Percentiles rank a stretch among this genome's conserved stretches.
Conservation (phyloP, 305 asterid species). For the Fraxinus albicans region DNA sequence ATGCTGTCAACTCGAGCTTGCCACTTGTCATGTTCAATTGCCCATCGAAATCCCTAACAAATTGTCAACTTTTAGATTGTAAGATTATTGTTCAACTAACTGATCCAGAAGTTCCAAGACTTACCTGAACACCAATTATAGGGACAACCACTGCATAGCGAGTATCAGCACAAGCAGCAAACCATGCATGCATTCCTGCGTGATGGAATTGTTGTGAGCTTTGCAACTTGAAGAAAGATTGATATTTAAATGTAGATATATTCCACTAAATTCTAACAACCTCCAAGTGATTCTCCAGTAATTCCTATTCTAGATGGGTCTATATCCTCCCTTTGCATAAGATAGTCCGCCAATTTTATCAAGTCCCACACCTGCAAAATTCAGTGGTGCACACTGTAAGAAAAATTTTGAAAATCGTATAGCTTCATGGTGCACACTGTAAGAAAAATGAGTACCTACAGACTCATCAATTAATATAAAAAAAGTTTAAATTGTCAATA, state of each 20-base stretch:
- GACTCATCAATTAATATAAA: not conserved
- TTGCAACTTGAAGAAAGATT: conserved; percentile 22
- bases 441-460: not conserved
- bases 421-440: not conserved
- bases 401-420: not conserved
- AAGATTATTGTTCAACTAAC: not conserved
- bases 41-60: conserved; percentile 86
- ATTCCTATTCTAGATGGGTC: conserved; percentile 80
- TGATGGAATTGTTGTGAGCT: conserved; percentile 17
- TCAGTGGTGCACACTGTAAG: not conserved
- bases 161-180: conserved; percentile 82
- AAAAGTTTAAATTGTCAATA: not conserved
- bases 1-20: conserved; percentile 86
- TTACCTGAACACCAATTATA: conserved; percentile 88
- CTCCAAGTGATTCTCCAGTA: conserved; percentile 98
- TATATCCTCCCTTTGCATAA: conserved; percentile 71
- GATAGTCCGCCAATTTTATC: conserved; percentile 88
- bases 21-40: conserved; percentile 81
- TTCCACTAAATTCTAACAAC: conserved; percentile 41
- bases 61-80: conserved; percentile 16
- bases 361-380: conserved; percentile 80
- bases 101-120: conserved; percentile 13
- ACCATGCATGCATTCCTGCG: conserved; percentile 98
- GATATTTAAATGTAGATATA: not conserved
- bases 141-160: conserved; percentile 87